phyloP scores from a whole-genome alignment of 306 rosid species.

The Potentilla sterilis region DNA sequence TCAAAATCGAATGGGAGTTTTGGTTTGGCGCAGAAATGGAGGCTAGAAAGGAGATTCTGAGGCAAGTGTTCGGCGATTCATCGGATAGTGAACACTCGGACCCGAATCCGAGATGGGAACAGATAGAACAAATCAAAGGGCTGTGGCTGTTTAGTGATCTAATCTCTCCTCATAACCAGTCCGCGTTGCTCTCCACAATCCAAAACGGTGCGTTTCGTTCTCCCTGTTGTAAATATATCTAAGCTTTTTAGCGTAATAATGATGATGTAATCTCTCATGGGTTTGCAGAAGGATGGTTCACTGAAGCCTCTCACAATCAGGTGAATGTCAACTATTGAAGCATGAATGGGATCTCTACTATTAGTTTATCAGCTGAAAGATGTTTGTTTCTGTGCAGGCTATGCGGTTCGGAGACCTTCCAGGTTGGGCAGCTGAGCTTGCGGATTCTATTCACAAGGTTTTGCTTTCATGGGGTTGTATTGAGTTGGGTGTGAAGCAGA shows the following conservation, averaged over 20 bases:
- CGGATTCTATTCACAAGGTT: slow-evolving; percentile 41
- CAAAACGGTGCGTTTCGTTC: slow-evolving; percentile 36
- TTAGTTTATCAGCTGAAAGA: not conserved
- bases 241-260: not conserved
- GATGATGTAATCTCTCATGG: not conserved
- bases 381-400: slow-evolving; percentile 41
- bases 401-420: slow-evolving; percentile 91
- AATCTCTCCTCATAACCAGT: slow-evolving; percentile 47
- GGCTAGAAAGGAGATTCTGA: slow-evolving; percentile 28
- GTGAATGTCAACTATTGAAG: slow-evolving; percentile 7
- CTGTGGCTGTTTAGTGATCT: slow-evolving; percentile 58
- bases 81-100: slow-evolving; percentile 42
- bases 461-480: slow-evolving; percentile 21
- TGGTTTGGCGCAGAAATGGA: slow-evolving; percentile 16
- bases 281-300: slow-evolving; percentile 62
- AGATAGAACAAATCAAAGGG: slow-evolving; percentile 48
- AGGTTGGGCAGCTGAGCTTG: slow-evolving; percentile 56
- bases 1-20: not conserved
- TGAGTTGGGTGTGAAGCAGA: slow-evolving; percentile 19
- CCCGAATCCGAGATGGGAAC: slow-evolving; percentile 30
- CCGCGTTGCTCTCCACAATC: slow-evolving; percentile 52
- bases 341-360: not conserved
- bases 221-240: not conserved
- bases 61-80: slow-evolving; percentile 64
- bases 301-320: slow-evolving; percentile 56